A percentile compares a stretch with the other conserved stretches of the same genome.
Evolutionary conservation across 176 grass and related monocot genomes (phyloP).

Genomic region (Aegilops bicornis): DNA sequence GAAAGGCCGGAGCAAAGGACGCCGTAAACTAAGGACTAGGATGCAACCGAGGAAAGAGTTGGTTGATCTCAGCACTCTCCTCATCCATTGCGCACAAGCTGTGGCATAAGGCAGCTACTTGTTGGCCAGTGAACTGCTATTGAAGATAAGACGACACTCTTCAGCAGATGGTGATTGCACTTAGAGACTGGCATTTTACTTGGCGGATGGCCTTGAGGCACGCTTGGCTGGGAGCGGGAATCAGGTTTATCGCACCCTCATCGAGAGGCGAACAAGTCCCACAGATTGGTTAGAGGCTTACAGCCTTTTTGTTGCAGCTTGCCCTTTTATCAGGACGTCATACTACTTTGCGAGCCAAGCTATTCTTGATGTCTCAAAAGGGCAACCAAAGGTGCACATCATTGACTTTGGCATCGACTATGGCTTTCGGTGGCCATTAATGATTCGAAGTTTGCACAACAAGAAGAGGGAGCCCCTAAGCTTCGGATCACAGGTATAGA

Average conservation of each 20-base stretch:
- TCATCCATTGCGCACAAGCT: conserved; percentile 55
- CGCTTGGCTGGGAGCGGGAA: conserved; percentile 51
- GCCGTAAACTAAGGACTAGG: neutral
- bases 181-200: conserved; percentile 60
- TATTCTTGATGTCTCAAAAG: conserved; percentile 33
- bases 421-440: conserved; percentile 61
- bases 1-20: neutral
- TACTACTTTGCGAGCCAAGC: conserved; percentile 57
- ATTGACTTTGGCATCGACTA: conserved; percentile 60
- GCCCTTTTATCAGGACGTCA: conserved; percentile 38
- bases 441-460: conserved; percentile 40
- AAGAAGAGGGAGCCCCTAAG: conserved; percentile 18
- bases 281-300: conserved; percentile 44
- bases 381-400: conserved; percentile 49
- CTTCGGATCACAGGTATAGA: conserved; percentile 63
- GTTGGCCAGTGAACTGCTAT: conserved; percentile 41
- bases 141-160: conserved; percentile 53
- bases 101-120: conserved; percentile 20
- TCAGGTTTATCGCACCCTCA: conserved; percentile 38
- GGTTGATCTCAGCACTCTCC: conserved; percentile 51
- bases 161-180: conserved; percentile 46
- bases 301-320: conserved; percentile 37
- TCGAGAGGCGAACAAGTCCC: conserved; percentile 30
- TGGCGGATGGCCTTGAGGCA: conserved; percentile 62
- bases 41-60: conserved; percentile 19